Percentiles rank a stretch among this genome's conserved stretches.
Evolutionary conservation across 192 early-diverging fungal genomes (phyloP).

Genomic region (Paraglomus brasilianum): DNA sequence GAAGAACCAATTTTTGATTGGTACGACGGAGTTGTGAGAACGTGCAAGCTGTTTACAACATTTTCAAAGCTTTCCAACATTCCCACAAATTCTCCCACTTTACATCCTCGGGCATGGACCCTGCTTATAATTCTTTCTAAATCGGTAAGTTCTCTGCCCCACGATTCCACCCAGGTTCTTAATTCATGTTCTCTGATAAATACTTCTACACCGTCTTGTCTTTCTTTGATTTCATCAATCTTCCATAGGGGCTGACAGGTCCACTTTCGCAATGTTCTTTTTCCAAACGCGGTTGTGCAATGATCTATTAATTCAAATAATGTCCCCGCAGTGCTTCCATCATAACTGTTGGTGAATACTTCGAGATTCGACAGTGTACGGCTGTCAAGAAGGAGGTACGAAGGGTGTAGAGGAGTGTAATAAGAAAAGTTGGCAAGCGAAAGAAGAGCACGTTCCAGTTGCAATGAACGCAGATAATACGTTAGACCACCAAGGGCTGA

Average conservation of each 20-base stretch:
- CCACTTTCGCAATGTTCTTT: slow-evolving; percentile 77
- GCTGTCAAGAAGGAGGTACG: slow-evolving; percentile 86
- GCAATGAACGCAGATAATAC: slow-evolving; percentile 25
- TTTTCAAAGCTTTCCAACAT: slow-evolving; percentile 58
- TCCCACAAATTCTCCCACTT: slow-evolving; percentile 79
- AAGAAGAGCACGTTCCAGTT: slow-evolving; percentile 81
- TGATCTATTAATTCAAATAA: slow-evolving; percentile 84
- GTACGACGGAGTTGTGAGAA: no score
- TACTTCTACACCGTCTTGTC: slow-evolving; percentile 89
- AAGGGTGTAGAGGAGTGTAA: slow-evolving; percentile 81
- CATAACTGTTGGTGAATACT: slow-evolving; percentile 79
- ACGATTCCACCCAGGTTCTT: slow-evolving; percentile 45
- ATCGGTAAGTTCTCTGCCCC: slow-evolving; percentile 67
- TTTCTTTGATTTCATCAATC: slow-evolving; percentile 67
- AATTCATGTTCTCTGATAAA: slow-evolving; percentile 55
- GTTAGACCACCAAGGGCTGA: no score
- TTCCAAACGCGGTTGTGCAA: slow-evolving; percentile 87
- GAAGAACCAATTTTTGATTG: no score
- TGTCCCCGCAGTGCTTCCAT: slow-evolving; percentile 73
- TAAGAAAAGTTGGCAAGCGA: slow-evolving; percentile 79
- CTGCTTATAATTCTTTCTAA: slow-evolving; percentile 89
- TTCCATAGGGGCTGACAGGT: slow-evolving; percentile 83
- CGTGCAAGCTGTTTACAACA: no score
- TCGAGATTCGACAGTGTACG: slow-evolving; percentile 93
- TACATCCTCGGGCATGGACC: slow-evolving; percentile 83